phyloP scores from a whole-genome alignment of 768 basidiomycete species.

The Scleroderma citrinum region DNA sequence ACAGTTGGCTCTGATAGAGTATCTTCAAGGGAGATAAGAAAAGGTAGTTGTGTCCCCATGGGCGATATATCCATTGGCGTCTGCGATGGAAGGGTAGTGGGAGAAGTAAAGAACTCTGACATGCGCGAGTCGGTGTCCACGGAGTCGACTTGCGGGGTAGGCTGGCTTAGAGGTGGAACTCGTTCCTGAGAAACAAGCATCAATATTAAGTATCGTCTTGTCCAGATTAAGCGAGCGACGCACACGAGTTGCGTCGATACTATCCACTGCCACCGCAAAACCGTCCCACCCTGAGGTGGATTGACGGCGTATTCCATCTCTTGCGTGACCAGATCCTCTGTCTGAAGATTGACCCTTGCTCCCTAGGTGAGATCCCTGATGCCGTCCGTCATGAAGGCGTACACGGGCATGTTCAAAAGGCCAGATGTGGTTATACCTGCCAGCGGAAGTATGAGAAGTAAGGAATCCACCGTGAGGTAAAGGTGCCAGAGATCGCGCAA shows the following conservation, averaged over 20 bases:
- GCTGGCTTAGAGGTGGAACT: not conserved
- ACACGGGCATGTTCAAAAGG: slow-evolving; percentile 95
- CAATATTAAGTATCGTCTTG: not conserved
- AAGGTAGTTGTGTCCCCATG: slow-evolving; percentile 7
- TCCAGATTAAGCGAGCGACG: not conserved
- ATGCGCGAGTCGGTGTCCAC: slow-evolving; percentile 15
- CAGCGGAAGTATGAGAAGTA: not conserved
- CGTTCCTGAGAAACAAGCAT: not conserved
- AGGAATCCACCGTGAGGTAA: not conserved
- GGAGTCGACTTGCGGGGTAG: slow-evolving; percentile 18
- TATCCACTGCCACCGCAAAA: not conserved
- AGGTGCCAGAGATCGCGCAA: not conserved
- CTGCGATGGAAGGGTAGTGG: slow-evolving; percentile 16
- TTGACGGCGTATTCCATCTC: not conserved
- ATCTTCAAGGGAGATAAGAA: not conserved
- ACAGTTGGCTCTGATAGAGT: not conserved
- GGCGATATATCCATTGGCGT: slow-evolving; percentile 23
- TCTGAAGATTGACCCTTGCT: slow-evolving; percentile 15
- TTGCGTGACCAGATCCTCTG: slow-evolving; percentile 5
- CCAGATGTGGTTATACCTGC: slow-evolving; percentile 93
- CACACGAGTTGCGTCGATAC: not conserved
- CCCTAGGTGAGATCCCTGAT: slow-evolving; percentile 24
- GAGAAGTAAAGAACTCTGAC: slow-evolving; percentile 18
- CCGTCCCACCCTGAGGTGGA: not conserved
- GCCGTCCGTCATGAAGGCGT: slow-evolving; percentile 43